phyloP scores from a whole-genome alignment of 225 moss, liverwort and hornwort species.

The Pleurozium schreberi region DNA sequence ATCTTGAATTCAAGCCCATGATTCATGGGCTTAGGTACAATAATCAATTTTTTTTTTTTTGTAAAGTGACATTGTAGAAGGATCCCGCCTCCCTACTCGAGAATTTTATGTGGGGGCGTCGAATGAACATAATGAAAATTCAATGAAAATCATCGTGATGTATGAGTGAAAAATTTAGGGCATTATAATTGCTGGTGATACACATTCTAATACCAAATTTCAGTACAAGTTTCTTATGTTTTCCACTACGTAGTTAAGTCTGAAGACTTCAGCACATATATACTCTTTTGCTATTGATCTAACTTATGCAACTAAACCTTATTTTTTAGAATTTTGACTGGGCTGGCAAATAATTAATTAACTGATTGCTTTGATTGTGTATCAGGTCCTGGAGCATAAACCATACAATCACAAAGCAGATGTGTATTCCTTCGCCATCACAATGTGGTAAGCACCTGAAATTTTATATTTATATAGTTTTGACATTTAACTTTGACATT shows the following conservation, averaged over 20 bases:
- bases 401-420: constrained; percentile 91
- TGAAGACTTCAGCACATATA: not conserved
- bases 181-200: too few relatives aligned
- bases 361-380: not conserved
- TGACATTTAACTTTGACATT: too few relatives aligned
- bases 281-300: not conserved
- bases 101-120: too few relatives aligned
- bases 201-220: too few relatives aligned
- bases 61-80: too few relatives aligned
- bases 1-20: too few relatives aligned
- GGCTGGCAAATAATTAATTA: not conserved
- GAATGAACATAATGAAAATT: too few relatives aligned
- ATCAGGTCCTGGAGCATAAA: constrained; percentile 84
- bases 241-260: not conserved
- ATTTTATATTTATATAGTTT: not conserved
- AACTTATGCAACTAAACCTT: not conserved
- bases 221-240: not conserved
- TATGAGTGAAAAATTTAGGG: too few relatives aligned
- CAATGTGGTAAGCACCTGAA: constrained; percentile 53
- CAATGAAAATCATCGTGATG: too few relatives aligned
- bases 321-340: not conserved
- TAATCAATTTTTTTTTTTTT: too few relatives aligned
- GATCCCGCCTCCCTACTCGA: too few relatives aligned
- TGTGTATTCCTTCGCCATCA: constrained; percentile 82
- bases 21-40: too few relatives aligned